Base-by-base conservation (phyloP, 202 grass and related monocot species). In the Elaeis oleifera region DNA sequence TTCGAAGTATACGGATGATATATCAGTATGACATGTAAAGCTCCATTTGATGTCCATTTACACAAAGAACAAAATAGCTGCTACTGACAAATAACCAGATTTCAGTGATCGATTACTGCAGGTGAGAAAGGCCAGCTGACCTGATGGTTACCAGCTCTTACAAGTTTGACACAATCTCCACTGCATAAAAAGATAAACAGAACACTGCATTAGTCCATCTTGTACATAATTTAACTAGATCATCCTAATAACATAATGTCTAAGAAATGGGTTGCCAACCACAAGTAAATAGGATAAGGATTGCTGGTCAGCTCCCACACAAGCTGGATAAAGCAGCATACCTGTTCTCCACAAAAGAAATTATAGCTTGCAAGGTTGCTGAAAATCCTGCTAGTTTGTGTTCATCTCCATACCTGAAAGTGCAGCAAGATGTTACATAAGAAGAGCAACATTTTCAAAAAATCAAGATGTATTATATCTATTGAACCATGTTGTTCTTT, bases 281-380 rank as follows among this genome's bases (percentile, higher is more conserved):
- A 44, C 36, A 44, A 36, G 32, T 36, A 36, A 44, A 13, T 44
- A 9, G 2, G 36, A 44, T 14, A 2, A 44, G 53, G 53, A 18
- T 56, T n/a, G 20, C 18, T 64, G 31, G 59, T 54, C 50, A 22
- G 44, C 58, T 1, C 2, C 18, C 20, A 77, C 54, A 49, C 21
- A 7, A 44, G 59, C 59, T 8, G 14, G 21, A 14, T 19, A 60
- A 18, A 51, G 36, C 21, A 29, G 0, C 26, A 64, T 55, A 86
- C 94, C 94, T 89, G 79, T 89, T 99, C 72, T 99, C 87, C 3
- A 99, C 85, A 69, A 89, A 87, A 57, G 94, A 94, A 81, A 99
- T 86, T 36, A 99, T 99, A 17, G 94, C 85, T 74, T 99, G 94
- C 76, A 99, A 68, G 11, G 94, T 99, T 71, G 94, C 94, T 60